Base-by-base conservation (phyloP, 495 filamentous ascomycete species). In the Tuber calosporum region DNA sequence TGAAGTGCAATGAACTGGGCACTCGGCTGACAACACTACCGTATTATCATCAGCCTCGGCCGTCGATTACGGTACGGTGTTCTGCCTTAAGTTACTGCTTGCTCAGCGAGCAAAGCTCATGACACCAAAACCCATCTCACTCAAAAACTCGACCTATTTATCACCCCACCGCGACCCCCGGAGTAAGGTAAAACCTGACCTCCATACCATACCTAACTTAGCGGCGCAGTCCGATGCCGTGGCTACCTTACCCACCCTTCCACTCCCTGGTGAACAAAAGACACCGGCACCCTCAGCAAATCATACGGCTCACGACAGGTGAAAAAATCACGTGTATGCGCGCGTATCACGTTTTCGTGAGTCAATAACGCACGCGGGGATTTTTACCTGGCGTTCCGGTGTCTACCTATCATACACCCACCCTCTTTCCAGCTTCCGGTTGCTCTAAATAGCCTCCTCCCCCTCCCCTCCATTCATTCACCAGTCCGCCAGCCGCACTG, bases 381-480 rank as follows among this genome's bases (percentile, higher is more conserved):
- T 30, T 62, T 62, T 62, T 30, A 26, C 53, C n/a, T 62, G 53
- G 2, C 30, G n/a, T 30, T 3, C 53, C 26, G 26, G 53, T 62
- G 53, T 62, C 53, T 58, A 62, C 53, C 53, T 62, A 62, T 53
- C 11, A 30, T 30, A 62, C 53, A 15, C 11, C 26, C 26, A 22
- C 53, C n/a, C 26, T 30, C 22, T 53, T 62, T 62, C 53, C 11
- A 62, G 53, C 53, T 30, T 62, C 53, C 53, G 11, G 3, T 58
- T 26, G 26, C 53, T 62, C 53, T 62, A 62, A 62, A 62, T 62
- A 62, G 53, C 53, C 53, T 62, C 53, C 53, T 62, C 17, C n/a
- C 53, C 45, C 7, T 8, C 3, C n/a, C n/a, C 4, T 43, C 26
- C 11, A 5, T 62, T 7, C 53, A 62, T 62, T 30, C 3, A 62